Conservation (phyloP, 2,329 filamentous ascomycete genomes). For the Phialophora chinensis region DNA sequence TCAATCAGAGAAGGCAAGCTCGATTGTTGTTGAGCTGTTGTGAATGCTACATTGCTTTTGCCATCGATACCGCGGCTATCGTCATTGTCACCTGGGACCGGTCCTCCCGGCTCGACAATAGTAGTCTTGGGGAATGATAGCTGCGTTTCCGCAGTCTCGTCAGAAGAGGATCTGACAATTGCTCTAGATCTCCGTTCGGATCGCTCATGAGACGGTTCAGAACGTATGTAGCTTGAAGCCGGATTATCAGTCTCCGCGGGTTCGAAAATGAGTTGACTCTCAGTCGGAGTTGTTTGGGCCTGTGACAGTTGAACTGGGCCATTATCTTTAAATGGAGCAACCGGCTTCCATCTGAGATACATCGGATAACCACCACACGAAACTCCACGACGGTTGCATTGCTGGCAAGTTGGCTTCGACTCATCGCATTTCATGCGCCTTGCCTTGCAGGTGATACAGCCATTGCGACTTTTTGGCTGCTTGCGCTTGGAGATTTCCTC, state of each 20-base stretch:
- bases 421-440: slow-evolving; percentile 77
- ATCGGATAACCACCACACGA: slow-evolving; percentile 67
- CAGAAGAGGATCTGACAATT: neutral
- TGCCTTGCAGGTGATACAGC: slow-evolving; percentile 72
- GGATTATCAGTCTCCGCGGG: neutral
- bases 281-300: neutral
- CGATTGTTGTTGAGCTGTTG: neutral
- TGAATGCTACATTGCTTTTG: neutral
- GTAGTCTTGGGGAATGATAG: neutral
- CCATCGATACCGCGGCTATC: neutral
- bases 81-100: neutral
- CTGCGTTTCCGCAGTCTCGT: neutral
- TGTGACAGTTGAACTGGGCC: neutral
- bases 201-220: neutral
- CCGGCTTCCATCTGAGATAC: slow-evolving; percentile 19
- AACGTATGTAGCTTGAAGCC: neutral
- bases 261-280: neutral
- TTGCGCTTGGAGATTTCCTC: slow-evolving; percentile 19
- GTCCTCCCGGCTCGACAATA: neutral
- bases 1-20: neutral
- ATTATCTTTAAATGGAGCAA: slow-evolving; percentile 1
- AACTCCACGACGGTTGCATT: slow-evolving; percentile 69
- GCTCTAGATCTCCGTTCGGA: neutral
- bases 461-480: slow-evolving; percentile 25
- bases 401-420: slow-evolving; percentile 69